Evolutionary conservation across 2,329 filamentous ascomycete genomes (phyloP), one percentile per base, ranked within the genome.

Genomic region (Bipolaris zeicola): DNA sequence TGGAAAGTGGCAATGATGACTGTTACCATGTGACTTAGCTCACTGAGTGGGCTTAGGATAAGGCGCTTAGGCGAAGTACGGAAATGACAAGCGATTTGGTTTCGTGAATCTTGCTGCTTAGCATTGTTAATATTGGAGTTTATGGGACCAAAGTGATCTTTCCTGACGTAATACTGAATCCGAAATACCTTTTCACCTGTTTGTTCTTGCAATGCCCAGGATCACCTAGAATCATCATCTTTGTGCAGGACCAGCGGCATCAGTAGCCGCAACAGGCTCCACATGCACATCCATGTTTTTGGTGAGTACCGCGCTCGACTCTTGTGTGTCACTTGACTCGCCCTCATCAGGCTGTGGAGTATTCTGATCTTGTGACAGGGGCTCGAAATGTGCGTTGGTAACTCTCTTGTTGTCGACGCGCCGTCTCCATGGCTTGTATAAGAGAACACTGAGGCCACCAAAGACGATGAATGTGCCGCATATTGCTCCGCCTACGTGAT

Each of bases 401-500:
- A 60, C 52, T 26, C 73, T 65, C 60, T 64, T 69, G 42, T 67
- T 71, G 55, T 85, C 84, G 50, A 88, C 78, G 69, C 82, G 80
- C 50, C 82, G 76, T 57, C 91, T 83, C 93, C 94, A 97, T 0
- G 91, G 91, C 62, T 83, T 85, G 72, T 97, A 97, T 0, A 89
- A 72, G 0, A 94, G 13, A 0, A 96, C 84, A 6, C 91, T 92
- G 0, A 90, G 81, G 0, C 86, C 74, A 0, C 92, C 94, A 44
- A 92, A 88, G 0, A 96, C 74, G 0, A 96, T 77, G 66, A 98
- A 98, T 0, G 91, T 81, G 0, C 88, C 92, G 62, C 93, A 96
- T 33, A 99, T 96, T 14, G 84, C 85, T 1, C 91, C 95, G 8
- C 76, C 77, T 79, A 36, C 2, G 37, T 10, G 3, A 2, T 5